phyloP scores from a whole-genome alignment of 345 rosid genomes.

The Noccaea caerulescens region DNA sequence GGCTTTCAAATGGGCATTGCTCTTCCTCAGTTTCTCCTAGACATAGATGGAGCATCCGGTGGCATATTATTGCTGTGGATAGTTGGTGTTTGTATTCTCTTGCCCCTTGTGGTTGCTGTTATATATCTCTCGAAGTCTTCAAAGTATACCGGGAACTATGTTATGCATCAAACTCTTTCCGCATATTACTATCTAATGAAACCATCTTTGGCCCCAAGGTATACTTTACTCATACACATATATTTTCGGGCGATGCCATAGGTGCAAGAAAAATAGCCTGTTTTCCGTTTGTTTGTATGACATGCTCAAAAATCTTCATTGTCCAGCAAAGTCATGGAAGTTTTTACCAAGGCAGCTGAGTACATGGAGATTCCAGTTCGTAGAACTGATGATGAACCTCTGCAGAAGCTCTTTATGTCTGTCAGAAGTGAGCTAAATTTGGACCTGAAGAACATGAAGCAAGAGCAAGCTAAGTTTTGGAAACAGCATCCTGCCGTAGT shows the following conservation, averaged over 20 bases:
- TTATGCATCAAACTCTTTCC: constrained; percentile 94
- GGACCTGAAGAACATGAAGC: constrained; percentile 94
- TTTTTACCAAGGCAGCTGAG: constrained; percentile 96
- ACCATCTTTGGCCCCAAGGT: constrained; percentile 99
- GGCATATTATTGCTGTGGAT: constrained; percentile 98
- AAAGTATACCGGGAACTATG: constrained; percentile 96
- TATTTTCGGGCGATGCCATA: neutral
- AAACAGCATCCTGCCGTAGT: constrained; percentile 97
- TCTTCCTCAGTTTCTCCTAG: constrained; percentile 88
- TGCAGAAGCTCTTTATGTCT: constrained; percentile 91
- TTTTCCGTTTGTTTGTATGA: constrained; percentile 29
- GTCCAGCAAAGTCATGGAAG: constrained; percentile 98
- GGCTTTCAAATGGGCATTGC: constrained; percentile 99
- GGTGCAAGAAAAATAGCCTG: constrained; percentile 12
- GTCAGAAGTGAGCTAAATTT: constrained; percentile 96
- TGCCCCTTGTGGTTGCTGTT: constrained; percentile 94
- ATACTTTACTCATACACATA: constrained; percentile 23
- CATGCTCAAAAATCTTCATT: constrained; percentile 29
- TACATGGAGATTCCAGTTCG: constrained; percentile 97
- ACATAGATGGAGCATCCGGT: constrained; percentile 95
- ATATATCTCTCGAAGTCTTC: constrained; percentile 94
- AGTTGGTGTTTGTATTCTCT: constrained; percentile 94
- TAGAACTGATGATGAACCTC: constrained; percentile 93
- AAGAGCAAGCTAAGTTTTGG: constrained; percentile 99
- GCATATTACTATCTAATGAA: constrained; percentile 92